phyloP scores from a whole-genome alignment of 352 stramenopile genomes.

The Pythium dissimile region DNA sequence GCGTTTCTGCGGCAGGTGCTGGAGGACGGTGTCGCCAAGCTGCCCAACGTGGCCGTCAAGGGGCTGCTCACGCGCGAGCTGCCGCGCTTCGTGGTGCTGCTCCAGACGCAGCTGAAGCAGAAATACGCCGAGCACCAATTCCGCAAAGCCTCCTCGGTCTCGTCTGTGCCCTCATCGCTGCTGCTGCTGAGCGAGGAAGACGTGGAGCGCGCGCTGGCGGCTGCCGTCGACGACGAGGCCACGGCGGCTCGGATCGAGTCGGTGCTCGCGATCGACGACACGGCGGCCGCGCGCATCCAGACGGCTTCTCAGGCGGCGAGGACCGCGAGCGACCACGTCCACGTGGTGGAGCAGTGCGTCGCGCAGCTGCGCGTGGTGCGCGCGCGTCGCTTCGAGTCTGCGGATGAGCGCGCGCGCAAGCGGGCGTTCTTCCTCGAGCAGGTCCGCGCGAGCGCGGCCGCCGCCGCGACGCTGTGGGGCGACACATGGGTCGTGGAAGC shows the following conservation, averaged over 20 bases:
- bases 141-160: background rate
- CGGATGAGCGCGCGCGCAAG: constrained; percentile 30
- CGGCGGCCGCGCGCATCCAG: constrained; percentile 11
- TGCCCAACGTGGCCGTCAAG: constrained; percentile 48
- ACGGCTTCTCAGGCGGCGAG: constrained; percentile 16
- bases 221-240: constrained; percentile 20
- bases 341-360: constrained; percentile 21
- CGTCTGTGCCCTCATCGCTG: background rate
- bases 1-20: constrained; percentile 35
- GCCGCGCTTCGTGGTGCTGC: constrained; percentile 15
- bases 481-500: constrained; percentile 31
- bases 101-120: constrained; percentile 29
- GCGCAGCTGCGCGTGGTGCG: constrained; percentile 34
- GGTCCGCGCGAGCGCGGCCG: constrained; percentile 19
- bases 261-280: constrained; percentile 37
- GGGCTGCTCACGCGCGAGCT: constrained; percentile 40
- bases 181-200: constrained; percentile 48
- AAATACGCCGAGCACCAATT: constrained; percentile 6
- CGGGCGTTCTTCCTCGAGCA: constrained; percentile 32
- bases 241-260: constrained; percentile 14
- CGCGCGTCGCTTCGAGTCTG: constrained; percentile 39
- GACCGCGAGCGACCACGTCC: background rate
- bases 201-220: constrained; percentile 48
- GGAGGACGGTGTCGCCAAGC: constrained; percentile 59
- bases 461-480: constrained; percentile 14